Base-by-base conservation (phyloP, 2,329 filamentous ascomycete genomes). In the Amylocarpus encephaloides region DNA sequence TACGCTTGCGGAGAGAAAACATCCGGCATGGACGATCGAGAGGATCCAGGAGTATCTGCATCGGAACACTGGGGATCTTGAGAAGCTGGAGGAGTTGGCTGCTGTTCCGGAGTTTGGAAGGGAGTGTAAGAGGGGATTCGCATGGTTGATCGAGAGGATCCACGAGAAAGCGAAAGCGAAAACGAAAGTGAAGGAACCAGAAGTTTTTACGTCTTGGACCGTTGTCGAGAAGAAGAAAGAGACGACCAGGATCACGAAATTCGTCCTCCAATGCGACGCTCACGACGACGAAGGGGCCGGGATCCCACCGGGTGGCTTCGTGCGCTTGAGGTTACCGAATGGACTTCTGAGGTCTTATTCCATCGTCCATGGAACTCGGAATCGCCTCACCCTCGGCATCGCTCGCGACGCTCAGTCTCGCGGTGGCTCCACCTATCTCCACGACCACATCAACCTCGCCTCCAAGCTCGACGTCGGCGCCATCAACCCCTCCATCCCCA, bases 1-100 rank as follows among this genome's bases (percentile, higher is more conserved):
- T 53, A 66, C 64, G 4, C 67, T 86, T 0, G 66, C 82, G 0
- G 73, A 79, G 62, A 70, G 82, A 11, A 70, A 64, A 16, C 70
- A 78, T 66, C 79, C 80, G 0, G 59, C 70, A 36, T 86, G 82
- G 83, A 82, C 80, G 0, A 73, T 86, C 32, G 78, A 80, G 62
- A 70, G 76, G 10, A 68, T 85, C 0, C 81, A 85, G 63, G 77
- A 83, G 64, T 84, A 79, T 55, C 65, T 84, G 34, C 80, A 82
- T 62, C 70, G 77, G 6, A 73, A 77, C 30, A 70, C 71, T 32
- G 50, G 18, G 34, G 73, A 83, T 57, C 58, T 69, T 1, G 73
- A 68, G 35, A 77, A 76, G 71, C 75, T 77, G 42, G 68, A 71
- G 43, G 72, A 76, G 60, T 68, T 85, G 2, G 62, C 63, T 9